phyloP scores from a whole-genome alignment of 192 early-diverging fungal species.

The Mortierella antarctica region DNA sequence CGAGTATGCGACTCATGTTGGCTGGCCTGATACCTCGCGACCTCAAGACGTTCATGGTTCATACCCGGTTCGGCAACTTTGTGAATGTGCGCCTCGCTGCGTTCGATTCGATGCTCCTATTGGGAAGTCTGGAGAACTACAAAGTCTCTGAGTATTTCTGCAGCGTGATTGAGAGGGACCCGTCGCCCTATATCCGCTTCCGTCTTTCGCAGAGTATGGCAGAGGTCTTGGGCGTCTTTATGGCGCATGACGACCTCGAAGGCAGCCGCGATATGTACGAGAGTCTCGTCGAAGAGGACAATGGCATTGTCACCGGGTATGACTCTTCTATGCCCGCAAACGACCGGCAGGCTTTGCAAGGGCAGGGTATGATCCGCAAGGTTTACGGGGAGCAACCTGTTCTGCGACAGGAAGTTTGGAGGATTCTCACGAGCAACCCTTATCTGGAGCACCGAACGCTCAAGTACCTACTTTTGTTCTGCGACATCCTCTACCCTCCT shows the following conservation, averaged over 20 bases:
- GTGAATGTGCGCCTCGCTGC: conserved; percentile 75
- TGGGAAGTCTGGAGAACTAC: conserved; percentile 69
- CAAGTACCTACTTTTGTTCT: conserved; percentile 69
- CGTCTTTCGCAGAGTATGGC: conserved; percentile 62
- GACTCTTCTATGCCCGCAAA: conserved; percentile 16
- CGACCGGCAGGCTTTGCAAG: conserved; percentile 27
- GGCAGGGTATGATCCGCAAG: conserved; percentile 27
- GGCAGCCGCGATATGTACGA: conserved; percentile 19
- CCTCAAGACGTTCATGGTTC: conserved; percentile 75
- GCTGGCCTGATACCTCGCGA: conserved; percentile 74
- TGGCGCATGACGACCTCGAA: conserved; percentile 41
- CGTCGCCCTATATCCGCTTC: conserved; percentile 68
- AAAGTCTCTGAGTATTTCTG: conserved; percentile 66
- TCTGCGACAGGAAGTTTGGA: conserved; percentile 35
- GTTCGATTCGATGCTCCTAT: conserved; percentile 79
- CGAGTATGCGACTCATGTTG: conserved; percentile 72
- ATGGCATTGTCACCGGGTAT: conserved; percentile 48
- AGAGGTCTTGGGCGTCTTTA: conserved; percentile 56
- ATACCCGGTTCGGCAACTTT: conserved; percentile 81
- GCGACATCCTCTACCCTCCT: conserved; percentile 72
- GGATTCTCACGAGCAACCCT: conserved; percentile 35
- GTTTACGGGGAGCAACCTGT: conserved; percentile 39
- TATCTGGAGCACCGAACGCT: conserved; percentile 67
- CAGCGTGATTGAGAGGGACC: conserved; percentile 70
- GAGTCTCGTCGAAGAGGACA: conserved; percentile 59